phyloP scores from a whole-genome alignment of 2,329 filamentous ascomycete species.

The Colletotrichum sp. region DNA sequence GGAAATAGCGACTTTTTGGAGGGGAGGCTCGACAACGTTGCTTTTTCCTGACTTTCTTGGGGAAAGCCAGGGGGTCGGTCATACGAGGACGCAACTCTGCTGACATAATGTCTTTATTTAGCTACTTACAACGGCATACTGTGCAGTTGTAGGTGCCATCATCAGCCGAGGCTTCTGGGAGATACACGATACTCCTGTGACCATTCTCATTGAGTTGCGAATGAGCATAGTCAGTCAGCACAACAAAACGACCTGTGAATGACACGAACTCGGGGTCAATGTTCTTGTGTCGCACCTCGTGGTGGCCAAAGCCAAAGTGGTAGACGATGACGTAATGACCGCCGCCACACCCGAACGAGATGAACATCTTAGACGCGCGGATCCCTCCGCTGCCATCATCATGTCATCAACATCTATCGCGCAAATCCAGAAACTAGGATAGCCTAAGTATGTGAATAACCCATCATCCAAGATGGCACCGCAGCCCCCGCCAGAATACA shows the following conservation, averaged over 20 bases:
- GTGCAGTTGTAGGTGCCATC: no score
- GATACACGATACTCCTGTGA: no score
- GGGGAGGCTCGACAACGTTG: background rate
- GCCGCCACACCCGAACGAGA: background rate
- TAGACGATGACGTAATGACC: slow-evolving; percentile 1
- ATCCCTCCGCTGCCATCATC: background rate
- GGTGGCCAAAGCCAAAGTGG: no score
- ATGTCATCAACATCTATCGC: background rate
- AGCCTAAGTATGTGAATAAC: background rate
- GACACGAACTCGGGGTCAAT: no score
- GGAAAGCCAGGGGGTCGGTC: background rate
- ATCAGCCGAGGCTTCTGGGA: no score
- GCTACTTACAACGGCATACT: background rate
- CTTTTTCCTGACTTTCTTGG: background rate
- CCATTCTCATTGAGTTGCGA: no score
- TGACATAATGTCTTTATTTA: background rate
- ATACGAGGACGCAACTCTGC: background rate
- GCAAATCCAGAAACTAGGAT: background rate
- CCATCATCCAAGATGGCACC: background rate
- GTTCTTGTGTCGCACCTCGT: no score
- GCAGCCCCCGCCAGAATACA: background rate
- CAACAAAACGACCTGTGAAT: no score
- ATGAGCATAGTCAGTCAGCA: no score
- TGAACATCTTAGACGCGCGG: background rate
- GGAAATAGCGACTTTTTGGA: background rate